Base-by-base conservation (phyloP, 768 basidiomycete species). In the Piloderma croceum region DNA sequence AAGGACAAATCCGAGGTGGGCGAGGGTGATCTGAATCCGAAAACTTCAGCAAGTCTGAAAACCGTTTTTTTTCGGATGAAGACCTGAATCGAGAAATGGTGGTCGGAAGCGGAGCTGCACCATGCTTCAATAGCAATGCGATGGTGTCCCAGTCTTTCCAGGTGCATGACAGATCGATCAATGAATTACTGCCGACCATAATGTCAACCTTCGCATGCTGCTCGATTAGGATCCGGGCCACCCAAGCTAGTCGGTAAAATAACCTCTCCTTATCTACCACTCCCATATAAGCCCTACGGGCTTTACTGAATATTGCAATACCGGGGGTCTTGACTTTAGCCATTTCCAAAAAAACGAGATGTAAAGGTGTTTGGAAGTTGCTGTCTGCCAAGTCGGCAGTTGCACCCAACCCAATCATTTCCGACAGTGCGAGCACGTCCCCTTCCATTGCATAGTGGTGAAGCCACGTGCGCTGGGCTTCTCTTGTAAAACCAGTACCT, bases 1-100 rank as follows among this genome's bases (percentile, higher is more conserved):
- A 59, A 1, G 58, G 54, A 31, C 58, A 58, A 7, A 42, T 32
- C 15, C 51, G 47, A 6, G 39, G 42, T 6, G 50, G 53, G 6
- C 54, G 56, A 31, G 38, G 34, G 27, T 29, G 11, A 18, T 24
- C 38, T 44, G 17, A 35, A n/a, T 19, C 32, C 36, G 10, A 21
- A 43, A 15, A 29, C 36, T 31, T 42, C 25, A 27, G 19, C 36
- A 17, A 21, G 9, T 29, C 27, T 18, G 38, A 40, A 15, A 24
- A 41, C 45, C 10, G 44, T 33, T 7, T 44, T 36, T 13, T 42
- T 32, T 6, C 39, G 23, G 6, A 24, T 25, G 27, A 39, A 31
- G n/a, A 42, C 39, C 36, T n/a, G 27, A 15, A 29, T 9, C n/a
- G 27, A 29, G 9, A 29, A 15, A 9, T 29, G 15, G 13, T 29